Evolutionary conservation across 257 asterid species (phyloP).

Genomic region (Solanum verrucosum): DNA sequence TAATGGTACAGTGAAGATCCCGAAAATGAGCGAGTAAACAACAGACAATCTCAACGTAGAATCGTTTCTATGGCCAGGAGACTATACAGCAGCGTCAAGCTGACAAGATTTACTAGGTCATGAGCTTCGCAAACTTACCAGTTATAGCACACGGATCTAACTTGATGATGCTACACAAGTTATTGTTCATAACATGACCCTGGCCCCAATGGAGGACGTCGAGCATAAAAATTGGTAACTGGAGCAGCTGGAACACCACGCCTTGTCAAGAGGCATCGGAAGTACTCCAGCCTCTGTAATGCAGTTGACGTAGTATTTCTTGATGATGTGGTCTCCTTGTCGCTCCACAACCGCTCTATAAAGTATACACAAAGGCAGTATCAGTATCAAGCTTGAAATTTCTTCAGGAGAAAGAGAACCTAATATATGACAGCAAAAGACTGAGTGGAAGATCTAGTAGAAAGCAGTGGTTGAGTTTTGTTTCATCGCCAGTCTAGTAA

Average conservation of each 20-base stretch:
- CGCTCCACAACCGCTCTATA: slow-evolving; percentile 81
- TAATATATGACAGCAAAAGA: neutral
- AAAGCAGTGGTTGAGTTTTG: neutral
- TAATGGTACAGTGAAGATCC: neutral
- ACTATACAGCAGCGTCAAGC: neutral
- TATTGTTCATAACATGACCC: slow-evolving; percentile 82
- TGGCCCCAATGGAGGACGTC: slow-evolving; percentile 54
- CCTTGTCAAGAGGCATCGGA: slow-evolving; percentile 73
- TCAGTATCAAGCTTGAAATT: neutral
- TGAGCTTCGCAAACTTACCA: neutral
- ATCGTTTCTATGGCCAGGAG: neutral
- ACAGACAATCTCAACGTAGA: neutral
- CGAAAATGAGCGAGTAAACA: neutral
- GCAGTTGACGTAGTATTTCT: slow-evolving; percentile 12
- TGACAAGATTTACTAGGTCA: neutral
- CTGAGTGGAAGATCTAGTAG: neutral
- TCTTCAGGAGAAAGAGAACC: neutral
- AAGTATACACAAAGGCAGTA: neutral
- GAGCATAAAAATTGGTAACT: slow-evolving; percentile 45
- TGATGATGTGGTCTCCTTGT: slow-evolving; percentile 29
- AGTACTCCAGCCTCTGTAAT: slow-evolving; percentile 57
- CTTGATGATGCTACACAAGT: neutral
- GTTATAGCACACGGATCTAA: neutral
- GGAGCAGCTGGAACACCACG: slow-evolving; percentile 92
- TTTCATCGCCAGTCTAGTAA: neutral